These are phyloP conservation scores for Ascoidea tarda DNA, from an alignment of 805 yeast species.

Conservation along the genomic window DNA sequence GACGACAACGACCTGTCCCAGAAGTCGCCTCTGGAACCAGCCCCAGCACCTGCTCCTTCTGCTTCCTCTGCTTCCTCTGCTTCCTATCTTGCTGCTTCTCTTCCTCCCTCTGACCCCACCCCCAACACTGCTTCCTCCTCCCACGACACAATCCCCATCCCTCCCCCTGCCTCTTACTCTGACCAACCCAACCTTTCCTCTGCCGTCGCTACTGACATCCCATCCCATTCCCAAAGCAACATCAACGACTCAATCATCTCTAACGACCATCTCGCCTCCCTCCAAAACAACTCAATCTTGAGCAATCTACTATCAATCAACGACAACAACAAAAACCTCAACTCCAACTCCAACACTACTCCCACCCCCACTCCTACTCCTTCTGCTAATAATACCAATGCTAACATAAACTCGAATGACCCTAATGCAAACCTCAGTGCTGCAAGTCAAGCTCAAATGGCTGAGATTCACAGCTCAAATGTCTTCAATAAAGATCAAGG, in stretches of 20 bases:
- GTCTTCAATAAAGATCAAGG: conserved; percentile 53
- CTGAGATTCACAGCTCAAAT: conserved; percentile 9
- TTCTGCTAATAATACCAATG: background rate
- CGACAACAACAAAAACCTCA: too few species aligned
- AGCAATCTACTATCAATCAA: too few species aligned
- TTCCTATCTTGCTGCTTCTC: background rate
- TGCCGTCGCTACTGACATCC: too few species aligned
- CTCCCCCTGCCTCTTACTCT: background rate
- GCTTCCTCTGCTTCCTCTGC: background rate
- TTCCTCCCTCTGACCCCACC: background rate
- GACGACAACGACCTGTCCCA: background rate
- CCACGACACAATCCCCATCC: background rate
- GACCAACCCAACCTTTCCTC: conserved; percentile 7
- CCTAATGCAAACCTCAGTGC: background rate
- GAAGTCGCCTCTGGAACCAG: background rate
- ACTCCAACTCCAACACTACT: too few species aligned
- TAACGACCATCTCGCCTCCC: too few species aligned
- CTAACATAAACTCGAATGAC: conserved; percentile 1
- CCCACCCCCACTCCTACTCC: background rate
- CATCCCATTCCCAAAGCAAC: too few species aligned
- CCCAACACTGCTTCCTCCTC: background rate
- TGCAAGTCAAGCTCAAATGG: conserved; percentile 2
- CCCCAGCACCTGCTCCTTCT: background rate
- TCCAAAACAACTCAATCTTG: too few species aligned
- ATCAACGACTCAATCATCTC: too few species aligned